Conservation (phyloP, 495 filamentous ascomycete species). For the Trichocladium uniseriatum region DNA sequence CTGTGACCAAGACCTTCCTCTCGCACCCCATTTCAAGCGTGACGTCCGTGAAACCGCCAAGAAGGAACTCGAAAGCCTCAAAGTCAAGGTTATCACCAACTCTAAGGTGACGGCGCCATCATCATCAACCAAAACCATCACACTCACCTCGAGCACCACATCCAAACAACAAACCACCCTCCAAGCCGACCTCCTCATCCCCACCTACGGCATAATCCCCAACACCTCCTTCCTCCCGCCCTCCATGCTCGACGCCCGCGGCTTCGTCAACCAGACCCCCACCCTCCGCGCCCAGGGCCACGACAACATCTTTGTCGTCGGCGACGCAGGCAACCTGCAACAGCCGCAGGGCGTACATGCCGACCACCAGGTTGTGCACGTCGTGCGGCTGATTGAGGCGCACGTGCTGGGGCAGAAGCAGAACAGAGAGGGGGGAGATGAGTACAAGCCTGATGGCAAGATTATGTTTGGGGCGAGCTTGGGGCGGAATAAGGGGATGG, state of each 20-base stretch:
- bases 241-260: conserved; percentile 24
- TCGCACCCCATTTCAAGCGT: conserved; percentile 13
- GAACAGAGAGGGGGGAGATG: neutral
- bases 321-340: conserved; percentile 31
- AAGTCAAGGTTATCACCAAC: conserved; percentile 24
- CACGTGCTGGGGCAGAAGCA: conserved; percentile 9
- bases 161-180: conserved; percentile 20
- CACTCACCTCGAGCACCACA: neutral
- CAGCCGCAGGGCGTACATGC: conserved; percentile 14
- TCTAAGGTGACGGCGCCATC: conserved; percentile 14
- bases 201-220: conserved; percentile 32
- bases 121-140: neutral
- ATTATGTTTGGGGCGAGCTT: conserved; percentile 32
- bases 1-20: conserved; percentile 21
- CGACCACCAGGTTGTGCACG: conserved; percentile 19
- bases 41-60: conserved; percentile 22
- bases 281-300: conserved; percentile 27
- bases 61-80: conserved; percentile 27
- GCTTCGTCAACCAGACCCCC: conserved; percentile 29
- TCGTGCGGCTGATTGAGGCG: conserved; percentile 22
- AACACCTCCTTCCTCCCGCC: conserved; percentile 36
- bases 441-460: conserved; percentile 18
- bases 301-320: conserved; percentile 33
- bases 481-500: conserved; percentile 39
- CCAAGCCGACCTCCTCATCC: conserved; percentile 34